Base-by-base conservation (phyloP, 1,284 basidiomycete genomes). In the Puccinia triticina region DNA sequence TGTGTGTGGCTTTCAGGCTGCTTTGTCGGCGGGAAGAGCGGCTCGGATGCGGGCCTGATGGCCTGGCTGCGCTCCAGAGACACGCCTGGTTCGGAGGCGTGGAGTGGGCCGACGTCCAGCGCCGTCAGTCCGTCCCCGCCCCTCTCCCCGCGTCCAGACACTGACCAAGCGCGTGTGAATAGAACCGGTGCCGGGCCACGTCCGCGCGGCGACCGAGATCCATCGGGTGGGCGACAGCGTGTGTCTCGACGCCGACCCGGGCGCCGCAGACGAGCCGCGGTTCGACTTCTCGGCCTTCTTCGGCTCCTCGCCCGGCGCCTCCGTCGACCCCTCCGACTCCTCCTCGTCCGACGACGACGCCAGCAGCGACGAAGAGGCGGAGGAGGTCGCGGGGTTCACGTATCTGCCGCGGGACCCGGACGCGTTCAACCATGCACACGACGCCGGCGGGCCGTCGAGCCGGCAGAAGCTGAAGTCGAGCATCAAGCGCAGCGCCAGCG, bases 241-340 rank as follows among this genome's bases (percentile, higher is more conserved):
- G 4, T 48, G 69, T 50, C 1, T 16, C 21, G 43, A 48, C 29
- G 26, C 12, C 18, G 40, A 8, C 1, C 3, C 1, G 10, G 61
- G 18, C 1, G 16, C 18, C 21, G 18, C 1, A 8, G 32, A 29
- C 1, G 32, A 50, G 26, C 2, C 26, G 7, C 53, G 32, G 53
- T 77, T 77, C 46, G 23, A 77, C 67, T 77, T 77, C 37, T 77
- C 61, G 21, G 59, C n/a, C 0, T 77, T 77, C 29, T 77, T 77
- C 48, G 43, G 43, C 26, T 77, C 61, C 23, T 77, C 61, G 48
- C 76, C 76, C 43, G 76, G 76, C 23, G 50, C 67, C 21, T 77
- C 76, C 0, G 40, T 12, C 40, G 7, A 12, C 12, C 40, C 40
- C 4, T 4, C 7, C 4, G 12, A 12, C 40, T 43, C 40, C 12